Evolutionary conservation across 352 stramenopile species (phyloP).

Genomic region (Phytophthora agathidicida): DNA sequence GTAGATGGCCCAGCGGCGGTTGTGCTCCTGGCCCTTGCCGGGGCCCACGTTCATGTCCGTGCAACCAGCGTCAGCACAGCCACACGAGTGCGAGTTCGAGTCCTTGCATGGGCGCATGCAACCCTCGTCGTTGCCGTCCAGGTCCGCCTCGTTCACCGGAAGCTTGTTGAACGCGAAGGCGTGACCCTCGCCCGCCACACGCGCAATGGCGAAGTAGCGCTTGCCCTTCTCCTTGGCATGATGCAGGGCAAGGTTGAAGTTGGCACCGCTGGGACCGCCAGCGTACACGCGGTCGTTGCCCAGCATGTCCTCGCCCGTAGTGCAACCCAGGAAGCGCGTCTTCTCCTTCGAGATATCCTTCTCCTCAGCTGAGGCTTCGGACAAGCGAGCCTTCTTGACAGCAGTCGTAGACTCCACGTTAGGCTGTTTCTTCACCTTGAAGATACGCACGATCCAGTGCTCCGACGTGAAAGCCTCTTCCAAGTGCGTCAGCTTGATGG

Average conservation of each 20-base stretch:
- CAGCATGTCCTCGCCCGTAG: slow-evolving; percentile 84
- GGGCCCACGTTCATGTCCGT: slow-evolving; percentile 66
- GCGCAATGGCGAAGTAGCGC: slow-evolving; percentile 89
- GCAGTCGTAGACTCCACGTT: slow-evolving; percentile 80
- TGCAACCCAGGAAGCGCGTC: slow-evolving; percentile 85
- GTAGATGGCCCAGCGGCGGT: slow-evolving; percentile 91
- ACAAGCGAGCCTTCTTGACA: slow-evolving; percentile 67
- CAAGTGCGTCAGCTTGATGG: slow-evolving; percentile 91
- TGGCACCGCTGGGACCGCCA: slow-evolving; percentile 86
- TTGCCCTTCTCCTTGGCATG: slow-evolving; percentile 85
- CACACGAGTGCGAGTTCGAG: slow-evolving; percentile 76
- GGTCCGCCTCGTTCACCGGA: slow-evolving; percentile 58
- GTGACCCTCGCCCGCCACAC: slow-evolving; percentile 82
- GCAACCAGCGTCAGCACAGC: slow-evolving; percentile 86
- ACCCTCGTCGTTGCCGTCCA: slow-evolving; percentile 82
- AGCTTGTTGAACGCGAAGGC: slow-evolving; percentile 92
- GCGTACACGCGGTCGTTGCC: slow-evolving; percentile 89
- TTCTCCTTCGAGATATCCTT: slow-evolving; percentile 77
- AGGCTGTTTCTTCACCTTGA: slow-evolving; percentile 91
- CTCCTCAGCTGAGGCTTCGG: slow-evolving; percentile 46
- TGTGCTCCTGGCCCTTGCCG: slow-evolving; percentile 86
- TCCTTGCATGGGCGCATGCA: slow-evolving; percentile 84
- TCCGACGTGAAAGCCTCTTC: slow-evolving; percentile 95
- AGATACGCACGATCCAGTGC: slow-evolving; percentile 96
- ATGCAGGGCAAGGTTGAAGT: slow-evolving; percentile 90